These are phyloP conservation scores for Drosera capensis DNA, from an alignment of 148 eudicot species.

Conservation along the genomic window DNA sequence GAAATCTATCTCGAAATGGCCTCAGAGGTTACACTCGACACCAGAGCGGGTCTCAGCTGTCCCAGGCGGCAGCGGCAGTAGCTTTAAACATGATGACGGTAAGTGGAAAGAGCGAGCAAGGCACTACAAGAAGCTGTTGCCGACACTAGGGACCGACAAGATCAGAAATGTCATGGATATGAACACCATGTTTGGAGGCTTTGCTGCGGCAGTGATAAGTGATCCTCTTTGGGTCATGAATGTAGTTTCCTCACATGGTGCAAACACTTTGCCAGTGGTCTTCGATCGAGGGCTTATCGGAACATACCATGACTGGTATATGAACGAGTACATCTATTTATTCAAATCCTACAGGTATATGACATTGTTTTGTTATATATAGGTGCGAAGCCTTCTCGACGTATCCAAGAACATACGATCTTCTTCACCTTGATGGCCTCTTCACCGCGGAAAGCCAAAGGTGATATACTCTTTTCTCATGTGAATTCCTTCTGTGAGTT, in stretches of 20 bases:
- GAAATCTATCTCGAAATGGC: constrained; percentile 62
- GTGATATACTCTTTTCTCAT: constrained; percentile 15
- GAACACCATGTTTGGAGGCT: constrained; percentile 86
- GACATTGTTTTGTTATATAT: neutral
- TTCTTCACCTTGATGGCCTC: constrained; percentile 73
- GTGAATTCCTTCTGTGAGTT: neutral
- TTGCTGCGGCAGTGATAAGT: constrained; percentile 57
- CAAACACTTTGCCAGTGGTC: constrained; percentile 67
- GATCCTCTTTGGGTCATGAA: constrained; percentile 97
- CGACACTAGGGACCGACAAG: constrained; percentile 58
- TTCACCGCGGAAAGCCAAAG: constrained; percentile 90
- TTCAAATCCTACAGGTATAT: neutral
- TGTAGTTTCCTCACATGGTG: constrained; percentile 73
- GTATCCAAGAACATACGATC: constrained; percentile 94
- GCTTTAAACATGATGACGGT: constrained; percentile 52
- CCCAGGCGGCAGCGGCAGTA: constrained; percentile 45
- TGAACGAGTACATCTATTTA: neutral
- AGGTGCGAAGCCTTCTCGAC: constrained; percentile 99
- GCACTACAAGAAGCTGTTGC: constrained; percentile 77
- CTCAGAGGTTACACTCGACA: constrained; percentile 35
- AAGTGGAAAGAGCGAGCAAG: constrained; percentile 62
- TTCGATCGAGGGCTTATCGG: constrained; percentile 93
- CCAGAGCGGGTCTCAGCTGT: constrained; percentile 60
- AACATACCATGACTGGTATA: constrained; percentile 77
- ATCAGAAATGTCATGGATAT: constrained; percentile 94